phyloP scores from a whole-genome alignment of 257 asterid species.

The Hygrophila difformis region DNA sequence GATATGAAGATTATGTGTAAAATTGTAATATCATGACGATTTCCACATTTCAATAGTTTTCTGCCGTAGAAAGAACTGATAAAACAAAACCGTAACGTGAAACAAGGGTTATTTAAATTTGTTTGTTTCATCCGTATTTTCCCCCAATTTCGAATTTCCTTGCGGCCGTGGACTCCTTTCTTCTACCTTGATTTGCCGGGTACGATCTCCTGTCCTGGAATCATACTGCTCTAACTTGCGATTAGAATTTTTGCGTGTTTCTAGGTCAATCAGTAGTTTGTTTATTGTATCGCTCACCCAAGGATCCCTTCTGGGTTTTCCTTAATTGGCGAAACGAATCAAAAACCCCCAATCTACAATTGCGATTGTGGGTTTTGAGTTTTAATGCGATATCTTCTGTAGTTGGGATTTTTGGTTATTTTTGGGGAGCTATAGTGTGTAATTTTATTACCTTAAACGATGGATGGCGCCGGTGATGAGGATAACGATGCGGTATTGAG shows the following conservation, averaged over 20 bases:
- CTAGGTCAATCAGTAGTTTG: conserved; percentile 2
- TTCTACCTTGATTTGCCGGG: conserved; percentile 18
- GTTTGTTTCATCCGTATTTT: too few species aligned
- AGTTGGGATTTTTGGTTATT: conserved; percentile 3
- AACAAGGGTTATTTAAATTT: too few species aligned
- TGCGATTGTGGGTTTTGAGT: conserved; percentile 16
- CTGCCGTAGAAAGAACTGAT: too few species aligned
- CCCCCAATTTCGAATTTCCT: conserved; percentile 4
- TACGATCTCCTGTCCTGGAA: conserved; percentile 26
- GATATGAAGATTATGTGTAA: too few species aligned
- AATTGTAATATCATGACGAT: too few species aligned
- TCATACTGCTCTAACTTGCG: conserved; percentile 4
- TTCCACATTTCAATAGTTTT: too few species aligned
- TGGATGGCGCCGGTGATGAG: conserved; percentile 59
- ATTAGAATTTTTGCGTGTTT: conserved; percentile 14
- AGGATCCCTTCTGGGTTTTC: not conserved
- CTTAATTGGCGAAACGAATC: conserved; percentile 22
- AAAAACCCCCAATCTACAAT: conserved; percentile 10
- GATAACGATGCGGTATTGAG: conserved; percentile 70
- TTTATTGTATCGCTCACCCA: not conserved
- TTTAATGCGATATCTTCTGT: conserved; percentile 2
- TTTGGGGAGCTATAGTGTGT: conserved; percentile 1
- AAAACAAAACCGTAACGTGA: too few species aligned
- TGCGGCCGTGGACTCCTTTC: conserved; percentile 18
- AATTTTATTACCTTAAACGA: conserved; percentile 16